phyloP scores from a whole-genome alignment of 805 yeast species.

The Metschnikowia lochheadii region DNA sequence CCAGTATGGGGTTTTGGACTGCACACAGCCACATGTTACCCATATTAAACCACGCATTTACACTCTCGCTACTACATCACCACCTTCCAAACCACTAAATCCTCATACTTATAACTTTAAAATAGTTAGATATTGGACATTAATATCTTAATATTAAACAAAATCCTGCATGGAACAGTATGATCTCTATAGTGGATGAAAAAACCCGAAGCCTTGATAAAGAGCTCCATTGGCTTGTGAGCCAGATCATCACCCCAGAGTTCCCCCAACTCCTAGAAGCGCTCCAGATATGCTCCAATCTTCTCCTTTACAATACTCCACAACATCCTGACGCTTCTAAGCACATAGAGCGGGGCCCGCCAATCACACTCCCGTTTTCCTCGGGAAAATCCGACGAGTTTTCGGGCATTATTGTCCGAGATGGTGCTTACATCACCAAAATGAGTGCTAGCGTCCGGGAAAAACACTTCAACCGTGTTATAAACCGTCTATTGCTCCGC shows the following conservation, averaged over 20 bases:
- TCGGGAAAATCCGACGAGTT: conserved; percentile 51
- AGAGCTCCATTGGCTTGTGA: conserved; percentile 19
- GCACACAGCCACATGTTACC: no score
- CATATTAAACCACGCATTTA: no score
- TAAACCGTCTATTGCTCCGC: conserved; percentile 26
- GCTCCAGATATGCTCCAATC: conserved; percentile 34
- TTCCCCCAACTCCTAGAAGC: conserved; percentile 29
- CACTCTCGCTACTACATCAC: no score
- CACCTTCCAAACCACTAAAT: no score
- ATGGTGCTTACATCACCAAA: conserved; percentile 49
- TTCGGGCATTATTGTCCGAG: conserved; percentile 58
- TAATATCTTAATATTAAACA: no score
- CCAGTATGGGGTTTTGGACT: no score
- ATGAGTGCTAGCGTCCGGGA: conserved; percentile 43
- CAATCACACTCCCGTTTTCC: conserved; percentile 54
- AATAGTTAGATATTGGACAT: no score
- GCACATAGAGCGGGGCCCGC: conserved; percentile 32
- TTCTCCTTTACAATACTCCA: conserved; percentile 35
- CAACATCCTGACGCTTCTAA: conserved; percentile 27
- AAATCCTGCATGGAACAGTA: background rate
- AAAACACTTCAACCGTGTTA: conserved; percentile 33
- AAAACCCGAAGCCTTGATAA: conserved; percentile 14
- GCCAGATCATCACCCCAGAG: conserved; percentile 15
- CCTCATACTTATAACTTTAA: no score
- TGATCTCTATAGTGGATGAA: conserved; percentile 4